Base-by-base conservation (phyloP, 257 asterid genomes). In the Solanum tarapatanum region DNA sequence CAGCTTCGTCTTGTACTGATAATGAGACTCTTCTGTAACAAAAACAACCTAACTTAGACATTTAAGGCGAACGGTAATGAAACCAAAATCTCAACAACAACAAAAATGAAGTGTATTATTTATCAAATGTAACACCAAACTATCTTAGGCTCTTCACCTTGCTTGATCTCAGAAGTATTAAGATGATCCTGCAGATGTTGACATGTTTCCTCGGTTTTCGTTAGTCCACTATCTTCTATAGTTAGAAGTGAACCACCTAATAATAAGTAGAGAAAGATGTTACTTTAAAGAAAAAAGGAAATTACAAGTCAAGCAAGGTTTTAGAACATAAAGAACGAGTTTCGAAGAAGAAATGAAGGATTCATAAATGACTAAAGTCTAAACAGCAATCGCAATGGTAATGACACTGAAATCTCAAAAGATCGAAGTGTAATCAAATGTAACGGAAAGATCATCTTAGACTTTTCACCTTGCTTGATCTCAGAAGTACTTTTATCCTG, bases 1-100 rank as follows among this genome's bases (percentile, higher is more conserved):
- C 75, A 91, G 92, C 90, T 88, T 91, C 48, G 7, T 89, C 91
- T 91, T 90, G 88, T 55, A 91, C 64, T 88, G 89, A 28, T 87
- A 74, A n/a, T 48, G 55, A 72, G 23, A 51, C 24, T 87, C 88
- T 84, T 36, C 82, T 30, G 51, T 23, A 7, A 83, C 17, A 30
- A 62, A 66, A 64, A 32, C 62, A 41, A 41, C 62, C 36, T 41
- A 3, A 41, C 9, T 77, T 24, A 41, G 16, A 43, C 36, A 79
- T 43, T 43, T 13, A 79, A 43, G 24, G 24, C 19, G 17, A 41
- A 32, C 7, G 13, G 41, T 19, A 33, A 21, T 74, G 80, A 73
- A 1, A 74, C 17, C 48, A 74, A 74, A 74, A 74, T 19, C 17
- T 74, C 16, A 35, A 32, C 13, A 32, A 72, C 11, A 32, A 32